A percentile compares a stretch with the other conserved stretches of the same genome.
phyloP scores from a whole-genome alignment of 257 asterid genomes.

The Knoxia roxburghii region DNA sequence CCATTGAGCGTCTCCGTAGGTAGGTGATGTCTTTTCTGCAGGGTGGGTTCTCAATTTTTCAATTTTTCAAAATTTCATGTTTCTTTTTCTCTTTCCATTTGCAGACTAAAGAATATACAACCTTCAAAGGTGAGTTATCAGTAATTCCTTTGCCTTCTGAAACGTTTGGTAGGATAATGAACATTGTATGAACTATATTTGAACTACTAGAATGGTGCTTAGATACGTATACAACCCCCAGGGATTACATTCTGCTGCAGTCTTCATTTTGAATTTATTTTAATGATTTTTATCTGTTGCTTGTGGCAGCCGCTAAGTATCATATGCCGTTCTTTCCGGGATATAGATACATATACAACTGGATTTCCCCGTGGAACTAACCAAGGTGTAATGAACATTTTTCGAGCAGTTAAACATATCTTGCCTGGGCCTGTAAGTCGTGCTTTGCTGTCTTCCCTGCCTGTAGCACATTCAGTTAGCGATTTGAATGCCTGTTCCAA shows the following conservation, averaged over 20 bases:
- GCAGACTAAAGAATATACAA: conserved; percentile 76
- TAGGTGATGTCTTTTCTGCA: conserved; percentile 15
- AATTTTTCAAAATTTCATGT: conserved; percentile 12
- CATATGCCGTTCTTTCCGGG: conserved; percentile 73
- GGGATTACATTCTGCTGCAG: background rate
- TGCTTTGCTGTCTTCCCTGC: background rate
- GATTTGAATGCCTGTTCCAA: too few relatives aligned
- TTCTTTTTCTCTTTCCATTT: conserved; percentile 20
- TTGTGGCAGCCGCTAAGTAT: conserved; percentile 81
- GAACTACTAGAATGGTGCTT: background rate
- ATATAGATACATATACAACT: conserved; percentile 82
- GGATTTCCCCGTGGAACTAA: conserved; percentile 83
- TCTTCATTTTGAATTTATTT: conserved; percentile 7
- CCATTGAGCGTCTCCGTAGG: conserved; percentile 83
- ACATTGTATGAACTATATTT: background rate
- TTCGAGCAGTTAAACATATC: conserved; percentile 80
- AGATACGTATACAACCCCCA: background rate
- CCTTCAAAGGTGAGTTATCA: conserved; percentile 71
- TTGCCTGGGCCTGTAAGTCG: conserved; percentile 86
- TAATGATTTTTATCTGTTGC: conserved; percentile 8
- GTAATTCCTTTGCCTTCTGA: background rate
- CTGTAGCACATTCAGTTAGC: background rate
- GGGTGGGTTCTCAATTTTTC: background rate
- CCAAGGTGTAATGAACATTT: conserved; percentile 58
- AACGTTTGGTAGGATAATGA: background rate